These are phyloP conservation scores for Dinochytrium kinnereticum DNA, from an alignment of 371 early-diverging fungal genomes.

Conservation along the genomic window DNA sequence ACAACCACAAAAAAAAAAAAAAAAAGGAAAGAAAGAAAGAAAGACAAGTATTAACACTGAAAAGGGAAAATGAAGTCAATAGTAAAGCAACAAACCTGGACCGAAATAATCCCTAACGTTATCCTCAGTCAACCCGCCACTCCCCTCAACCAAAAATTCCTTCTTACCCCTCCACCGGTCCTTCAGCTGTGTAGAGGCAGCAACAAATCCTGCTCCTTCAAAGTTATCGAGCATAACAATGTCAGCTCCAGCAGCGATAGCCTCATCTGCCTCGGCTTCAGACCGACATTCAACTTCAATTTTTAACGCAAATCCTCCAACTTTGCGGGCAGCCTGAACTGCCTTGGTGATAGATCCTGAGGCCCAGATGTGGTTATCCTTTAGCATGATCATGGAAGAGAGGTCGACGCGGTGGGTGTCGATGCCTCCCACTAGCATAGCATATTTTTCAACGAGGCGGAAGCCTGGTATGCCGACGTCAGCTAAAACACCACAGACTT, in stretches of 20 bases:
- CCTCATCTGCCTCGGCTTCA: slow-evolving; percentile 93
- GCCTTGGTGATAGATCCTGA: slow-evolving; percentile 92
- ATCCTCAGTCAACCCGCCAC: slow-evolving; percentile 93
- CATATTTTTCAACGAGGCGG: slow-evolving; percentile 96
- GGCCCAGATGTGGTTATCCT: slow-evolving; percentile 98
- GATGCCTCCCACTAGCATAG: slow-evolving; percentile 94
- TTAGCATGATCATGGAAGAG: slow-evolving; percentile 97
- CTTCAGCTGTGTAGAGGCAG: slow-evolving; percentile 75
- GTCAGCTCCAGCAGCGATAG: slow-evolving; percentile 96
- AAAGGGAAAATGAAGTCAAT: slow-evolving; percentile 17
- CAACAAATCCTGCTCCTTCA: slow-evolving; percentile 60
- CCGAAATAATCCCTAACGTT: slow-evolving; percentile 82
- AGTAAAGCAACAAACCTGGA: slow-evolving; percentile 59
- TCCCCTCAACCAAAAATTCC: slow-evolving; percentile 88
- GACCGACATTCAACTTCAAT: slow-evolving; percentile 96
- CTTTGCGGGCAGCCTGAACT: slow-evolving; percentile 76
- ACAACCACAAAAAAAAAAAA: slow-evolving; percentile 18
- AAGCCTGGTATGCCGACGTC: slow-evolving; percentile 69
- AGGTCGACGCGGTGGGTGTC: slow-evolving; percentile 97
- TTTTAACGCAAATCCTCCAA: slow-evolving; percentile 92
- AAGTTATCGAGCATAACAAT: slow-evolving; percentile 86
- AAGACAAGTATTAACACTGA: too few species aligned
- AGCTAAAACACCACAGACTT: too few species aligned
- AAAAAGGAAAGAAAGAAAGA: slow-evolving; percentile 14
- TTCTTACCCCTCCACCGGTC: slow-evolving; percentile 72